Percentiles rank a stretch among this genome's conserved stretches.
Conservation (phyloP, 371 early-diverging fungal genomes). For the Mucor irregularis region DNA sequence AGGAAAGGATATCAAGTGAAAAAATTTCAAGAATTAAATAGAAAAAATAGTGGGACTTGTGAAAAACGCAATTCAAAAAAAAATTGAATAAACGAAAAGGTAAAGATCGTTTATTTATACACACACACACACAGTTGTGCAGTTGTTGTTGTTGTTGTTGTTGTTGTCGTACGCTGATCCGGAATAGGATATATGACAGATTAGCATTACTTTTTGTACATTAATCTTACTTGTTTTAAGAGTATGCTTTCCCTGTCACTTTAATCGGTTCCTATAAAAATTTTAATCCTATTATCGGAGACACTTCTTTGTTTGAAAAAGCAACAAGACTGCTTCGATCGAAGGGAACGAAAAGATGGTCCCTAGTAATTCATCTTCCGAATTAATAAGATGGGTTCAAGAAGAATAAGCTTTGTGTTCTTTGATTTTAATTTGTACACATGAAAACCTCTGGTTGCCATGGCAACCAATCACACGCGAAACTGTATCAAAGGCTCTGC, state of each 20-base stretch:
- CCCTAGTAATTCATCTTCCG: not conserved
- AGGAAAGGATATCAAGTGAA: not conserved
- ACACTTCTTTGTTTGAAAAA: too few relatives aligned
- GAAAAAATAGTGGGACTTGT: slow-evolving; percentile 12
- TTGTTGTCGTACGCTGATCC: not conserved
- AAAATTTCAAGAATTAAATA: slow-evolving; percentile 10
- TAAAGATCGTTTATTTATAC: not conserved
- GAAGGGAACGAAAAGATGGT: not conserved
- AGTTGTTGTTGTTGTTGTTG: too few relatives aligned
- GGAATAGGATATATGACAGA: slow-evolving; percentile 5
- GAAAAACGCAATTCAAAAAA: slow-evolving; percentile 7
- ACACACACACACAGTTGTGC: not conserved
- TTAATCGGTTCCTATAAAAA: not conserved
- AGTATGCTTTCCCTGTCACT: not conserved
- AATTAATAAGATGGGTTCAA: too few relatives aligned
- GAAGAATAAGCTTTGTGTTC: too few relatives aligned
- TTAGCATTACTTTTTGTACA: not conserved
- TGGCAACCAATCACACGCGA: too few relatives aligned
- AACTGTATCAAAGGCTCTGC: too few relatives aligned
- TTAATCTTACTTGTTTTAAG: not conserved
- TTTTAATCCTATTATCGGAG: not conserved
- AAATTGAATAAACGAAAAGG: slow-evolving; percentile 3
- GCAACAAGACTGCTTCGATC: not conserved
- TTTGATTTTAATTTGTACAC: too few relatives aligned
- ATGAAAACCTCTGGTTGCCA: too few relatives aligned